Evolutionary conservation across 352 stramenopile species (phyloP).

Genomic region (Phytophthora lateralis): DNA sequence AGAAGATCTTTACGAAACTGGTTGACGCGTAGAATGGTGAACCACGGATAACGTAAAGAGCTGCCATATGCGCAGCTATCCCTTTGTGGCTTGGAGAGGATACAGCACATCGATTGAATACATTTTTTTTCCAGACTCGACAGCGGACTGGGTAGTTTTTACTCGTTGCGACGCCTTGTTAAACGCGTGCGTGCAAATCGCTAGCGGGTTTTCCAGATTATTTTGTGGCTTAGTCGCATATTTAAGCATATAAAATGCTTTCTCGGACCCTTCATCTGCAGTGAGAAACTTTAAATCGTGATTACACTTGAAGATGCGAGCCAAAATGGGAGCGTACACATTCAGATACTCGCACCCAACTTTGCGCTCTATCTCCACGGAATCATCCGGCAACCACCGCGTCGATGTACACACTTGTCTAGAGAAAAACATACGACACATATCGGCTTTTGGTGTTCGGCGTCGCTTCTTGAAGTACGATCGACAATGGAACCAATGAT

Average conservation of each 20-base stretch:
- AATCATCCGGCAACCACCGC: too few relatives aligned
- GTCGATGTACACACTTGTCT: too few relatives aligned
- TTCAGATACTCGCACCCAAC: conserved; percentile 11
- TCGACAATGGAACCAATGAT: conserved; percentile 9
- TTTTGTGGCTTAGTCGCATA: conserved; percentile 8
- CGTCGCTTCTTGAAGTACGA: conserved; percentile 7
- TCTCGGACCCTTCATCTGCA: not conserved
- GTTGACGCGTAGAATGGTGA: conserved; percentile 9
- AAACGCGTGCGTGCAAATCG: conserved; percentile 8
- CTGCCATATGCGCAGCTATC: conserved; percentile 2
- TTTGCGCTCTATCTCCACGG: conserved; percentile 1
- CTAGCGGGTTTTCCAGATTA: conserved; percentile 8
- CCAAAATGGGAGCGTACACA: conserved; percentile 1
- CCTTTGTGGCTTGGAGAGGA: conserved; percentile 14
- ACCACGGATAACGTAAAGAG: not conserved
- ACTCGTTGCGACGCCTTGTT: conserved; percentile 6
- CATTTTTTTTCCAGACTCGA: conserved; percentile 6
- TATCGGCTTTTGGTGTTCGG: conserved; percentile 1
- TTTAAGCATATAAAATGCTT: conserved; percentile 16
- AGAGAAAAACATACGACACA: conserved; percentile 8
- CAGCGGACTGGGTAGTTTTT: not conserved
- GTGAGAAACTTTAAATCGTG: conserved; percentile 9
- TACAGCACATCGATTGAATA: conserved; percentile 18
- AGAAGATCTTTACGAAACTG: conserved; percentile 2
- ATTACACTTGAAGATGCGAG: conserved; percentile 8